Percentiles rank a stretch among this genome's conserved stretches.
Evolutionary conservation across 805 yeast species (phyloP).

Genomic region (Saturnispora quitensis): DNA sequence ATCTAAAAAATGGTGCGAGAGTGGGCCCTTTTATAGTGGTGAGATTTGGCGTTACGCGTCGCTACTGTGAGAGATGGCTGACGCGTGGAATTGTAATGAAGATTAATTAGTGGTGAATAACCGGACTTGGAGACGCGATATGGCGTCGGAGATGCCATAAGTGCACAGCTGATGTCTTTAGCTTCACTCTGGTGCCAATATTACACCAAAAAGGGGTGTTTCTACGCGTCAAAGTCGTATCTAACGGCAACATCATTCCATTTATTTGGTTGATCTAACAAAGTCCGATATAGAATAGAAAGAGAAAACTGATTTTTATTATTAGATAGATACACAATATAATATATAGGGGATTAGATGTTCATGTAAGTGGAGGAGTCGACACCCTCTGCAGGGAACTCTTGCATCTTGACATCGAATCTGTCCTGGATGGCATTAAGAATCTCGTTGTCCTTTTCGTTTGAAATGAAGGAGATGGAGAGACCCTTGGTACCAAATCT

Average conservation of each 20-base stretch:
- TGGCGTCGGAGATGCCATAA: no score
- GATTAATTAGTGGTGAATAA: neutral
- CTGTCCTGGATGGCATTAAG: conserved; percentile 91
- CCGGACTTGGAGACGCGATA: neutral
- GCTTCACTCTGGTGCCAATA: neutral
- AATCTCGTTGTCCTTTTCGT: conserved; percentile 81
- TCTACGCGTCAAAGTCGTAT: neutral
- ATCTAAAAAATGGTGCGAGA: neutral
- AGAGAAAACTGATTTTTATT: neutral
- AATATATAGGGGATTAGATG: conserved; percentile 36
- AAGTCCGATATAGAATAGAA: neutral
- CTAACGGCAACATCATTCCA: neutral
- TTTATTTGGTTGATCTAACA: neutral
- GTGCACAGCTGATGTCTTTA: neutral
- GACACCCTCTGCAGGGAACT: conserved; percentile 96
- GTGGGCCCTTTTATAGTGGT: neutral
- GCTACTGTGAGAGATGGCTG: neutral
- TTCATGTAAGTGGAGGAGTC: conserved; percentile 98
- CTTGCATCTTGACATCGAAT: conserved; percentile 90
- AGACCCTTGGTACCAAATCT: conserved; percentile 99
- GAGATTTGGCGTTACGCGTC: neutral
- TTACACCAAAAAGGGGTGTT: neutral
- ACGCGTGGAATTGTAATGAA: neutral
- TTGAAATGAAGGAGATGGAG: conserved; percentile 82
- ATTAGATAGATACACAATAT: neutral